phyloP scores from a whole-genome alignment of 2,329 filamentous ascomycete genomes.

The Sordariomycetes sp. region DNA sequence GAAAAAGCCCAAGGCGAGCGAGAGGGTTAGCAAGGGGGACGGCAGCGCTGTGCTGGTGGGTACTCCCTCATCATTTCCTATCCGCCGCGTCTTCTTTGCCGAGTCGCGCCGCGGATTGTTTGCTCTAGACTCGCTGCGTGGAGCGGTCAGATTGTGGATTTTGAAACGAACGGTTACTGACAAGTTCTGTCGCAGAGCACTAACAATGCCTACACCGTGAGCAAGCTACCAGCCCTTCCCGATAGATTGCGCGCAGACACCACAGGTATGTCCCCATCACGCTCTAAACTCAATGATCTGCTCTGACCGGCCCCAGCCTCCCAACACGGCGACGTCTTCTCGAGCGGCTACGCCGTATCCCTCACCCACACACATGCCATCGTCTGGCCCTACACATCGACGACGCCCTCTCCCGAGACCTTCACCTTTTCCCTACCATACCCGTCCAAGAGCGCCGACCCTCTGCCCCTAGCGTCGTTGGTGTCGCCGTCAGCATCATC shows the following conservation, averaged over 20 bases:
- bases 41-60: slow-evolving; percentile 52
- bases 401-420: slow-evolving; percentile 56
- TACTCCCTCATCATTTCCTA: background rate
- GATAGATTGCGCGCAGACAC: slow-evolving; percentile 58
- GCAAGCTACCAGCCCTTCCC: slow-evolving; percentile 71
- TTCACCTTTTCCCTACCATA: slow-evolving; percentile 72
- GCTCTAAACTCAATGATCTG: background rate
- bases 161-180: background rate
- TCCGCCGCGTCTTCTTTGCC: background rate
- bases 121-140: background rate
- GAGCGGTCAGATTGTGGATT: background rate
- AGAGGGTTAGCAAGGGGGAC: slow-evolving; percentile 53
- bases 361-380: slow-evolving; percentile 73
- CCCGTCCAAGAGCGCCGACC: slow-evolving; percentile 52
- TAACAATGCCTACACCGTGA: slow-evolving; percentile 74
- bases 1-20: slow-evolving; percentile 49
- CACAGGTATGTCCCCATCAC: slow-evolving; percentile 38
- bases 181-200: slow-evolving; percentile 46
- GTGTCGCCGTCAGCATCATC: slow-evolving; percentile 66
- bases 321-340: slow-evolving; percentile 54
- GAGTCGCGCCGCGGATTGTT: background rate
- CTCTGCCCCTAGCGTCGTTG: slow-evolving; percentile 70
- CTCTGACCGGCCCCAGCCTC: slow-evolving; percentile 27
- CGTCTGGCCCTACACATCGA: slow-evolving; percentile 78
- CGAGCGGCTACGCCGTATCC: slow-evolving; percentile 61